These are phyloP conservation scores for Pholiota conissans DNA, from an alignment of 768 basidiomycete genomes.

Conservation along the genomic window DNA sequence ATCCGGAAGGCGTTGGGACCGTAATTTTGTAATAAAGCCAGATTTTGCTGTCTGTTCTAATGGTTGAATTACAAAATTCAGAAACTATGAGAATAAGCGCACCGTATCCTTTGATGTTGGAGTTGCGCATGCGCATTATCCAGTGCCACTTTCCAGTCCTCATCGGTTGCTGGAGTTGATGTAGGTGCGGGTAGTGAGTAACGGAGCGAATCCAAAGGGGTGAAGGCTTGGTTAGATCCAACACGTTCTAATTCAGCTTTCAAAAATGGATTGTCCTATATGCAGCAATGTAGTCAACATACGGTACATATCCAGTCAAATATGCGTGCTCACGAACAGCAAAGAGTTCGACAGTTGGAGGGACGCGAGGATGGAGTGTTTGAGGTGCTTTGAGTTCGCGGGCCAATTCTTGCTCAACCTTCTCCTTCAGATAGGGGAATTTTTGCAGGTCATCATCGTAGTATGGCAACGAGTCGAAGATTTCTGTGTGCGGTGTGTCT, in stretches of 20 bases:
- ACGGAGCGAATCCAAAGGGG: slow-evolving; percentile 67
- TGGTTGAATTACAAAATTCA: slow-evolving; percentile 8
- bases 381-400: slow-evolving; percentile 62
- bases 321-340: slow-evolving; percentile 53
- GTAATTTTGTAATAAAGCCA: slow-evolving; percentile 80
- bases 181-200: slow-evolving; percentile 75
- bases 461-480: slow-evolving; percentile 90
- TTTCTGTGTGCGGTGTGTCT: slow-evolving; percentile 26
- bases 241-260: slow-evolving; percentile 75
- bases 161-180: slow-evolving; percentile 61
- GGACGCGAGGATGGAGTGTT: slow-evolving; percentile 68
- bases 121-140: slow-evolving; percentile 80
- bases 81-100: slow-evolving; percentile 12
- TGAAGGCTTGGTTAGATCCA: slow-evolving; percentile 64
- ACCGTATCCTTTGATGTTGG: slow-evolving; percentile 85
- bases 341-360: slow-evolving; percentile 66
- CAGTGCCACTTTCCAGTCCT: slow-evolving; percentile 74
- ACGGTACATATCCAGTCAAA: not conserved
- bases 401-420: slow-evolving; percentile 76
- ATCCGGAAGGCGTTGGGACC: slow-evolving; percentile 91
- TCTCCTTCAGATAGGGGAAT: slow-evolving; percentile 66
- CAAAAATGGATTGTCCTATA: slow-evolving; percentile 67
- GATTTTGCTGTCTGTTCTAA: slow-evolving; percentile 70
- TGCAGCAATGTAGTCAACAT: not conserved
- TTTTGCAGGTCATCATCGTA: slow-evolving; percentile 91